A percentile compares a stretch with the other conserved stretches of the same genome.
These are phyloP conservation scores for Schoenoplectus tabernaemontani DNA, from an alignment of 202 grass and related monocot genomes.

Conservation along the genomic window DNA sequence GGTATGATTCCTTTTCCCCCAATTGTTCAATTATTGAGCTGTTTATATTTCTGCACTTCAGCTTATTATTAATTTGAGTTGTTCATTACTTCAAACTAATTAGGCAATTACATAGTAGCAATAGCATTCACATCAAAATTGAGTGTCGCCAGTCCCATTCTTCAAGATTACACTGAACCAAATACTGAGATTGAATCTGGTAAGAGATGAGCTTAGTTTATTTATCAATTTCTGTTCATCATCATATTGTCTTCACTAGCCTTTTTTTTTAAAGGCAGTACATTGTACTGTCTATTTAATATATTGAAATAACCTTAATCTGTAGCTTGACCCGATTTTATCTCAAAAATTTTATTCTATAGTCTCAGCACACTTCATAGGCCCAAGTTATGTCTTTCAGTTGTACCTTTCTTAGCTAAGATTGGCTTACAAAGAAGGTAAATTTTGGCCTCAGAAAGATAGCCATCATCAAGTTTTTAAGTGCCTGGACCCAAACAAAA, in stretches of 20 bases:
- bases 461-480: not conserved
- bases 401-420: not conserved
- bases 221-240: not conserved
- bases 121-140: conserved; percentile 52
- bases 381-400: not conserved
- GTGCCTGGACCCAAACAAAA: not conserved
- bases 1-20: conserved; percentile 29
- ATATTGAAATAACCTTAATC: not conserved
- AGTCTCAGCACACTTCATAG: not conserved
- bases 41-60: not conserved
- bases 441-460: not conserved
- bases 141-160: conserved; percentile 30
- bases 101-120: conserved; percentile 78
- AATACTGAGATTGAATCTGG: conserved; percentile 46
- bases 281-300: not conserved
- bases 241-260: not conserved
- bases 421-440: not conserved
- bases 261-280: not conserved
- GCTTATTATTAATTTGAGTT: conserved; percentile 23
- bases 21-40: conserved; percentile 7
- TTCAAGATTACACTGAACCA: conserved; percentile 48
- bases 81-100: conserved; percentile 9
- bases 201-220: not conserved
- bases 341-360: not conserved
- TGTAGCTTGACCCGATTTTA: not conserved